Evolutionary conservation across 2,329 filamentous ascomycete species (phyloP), one percentile per base, ranked within the genome.

Genomic region (Aureobasidium lini): DNA sequence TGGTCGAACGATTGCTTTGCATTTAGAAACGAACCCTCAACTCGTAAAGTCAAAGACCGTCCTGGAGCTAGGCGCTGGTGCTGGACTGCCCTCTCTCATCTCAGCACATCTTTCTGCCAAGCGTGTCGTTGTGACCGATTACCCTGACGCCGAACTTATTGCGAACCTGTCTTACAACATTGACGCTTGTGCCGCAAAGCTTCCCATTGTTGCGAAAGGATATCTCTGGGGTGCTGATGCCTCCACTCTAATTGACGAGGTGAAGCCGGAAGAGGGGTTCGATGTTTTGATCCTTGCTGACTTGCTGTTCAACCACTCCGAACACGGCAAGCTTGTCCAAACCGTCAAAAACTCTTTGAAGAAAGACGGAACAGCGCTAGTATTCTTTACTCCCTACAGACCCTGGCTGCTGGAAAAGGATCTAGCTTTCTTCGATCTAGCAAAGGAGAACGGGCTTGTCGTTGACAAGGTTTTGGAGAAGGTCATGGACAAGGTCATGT

Each of bases 331-430:
- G 67, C 79, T 96, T 62, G 78, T 95, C 64, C 80, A 82, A 64
- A 90, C 87, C 4, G 82, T 96, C 62, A 77, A 81, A 67, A 71
- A 81, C 68, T 89, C 87, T 15, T 73, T 96, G 67, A 82, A 80
- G 65, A 78, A 75, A 62, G 76, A 76, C 1, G 83, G 86, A 50
- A 80, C 80, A 57, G 90, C 91, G 2, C 82, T 92, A 66, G 91
- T 96, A 7, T 95, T 96, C 72, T 97, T 96, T 76, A 95, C 92
- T 0, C 92, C 90, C 18, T 96, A 97, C 74, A 81, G 94, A 63
- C 92, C 93, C 1, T 96, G 92, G 92, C 77, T 96, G 69, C 79
- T 88, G 67, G 82, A 91, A 63, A 88, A 90, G 72, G 94, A 96
- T 68, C 78, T 95, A 70, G 83, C 81, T 4, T 96, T 96, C 76